Evolutionary conservation across 2,329 filamentous ascomycete species (phyloP).

Genomic region (Cladosporium phlei): DNA sequence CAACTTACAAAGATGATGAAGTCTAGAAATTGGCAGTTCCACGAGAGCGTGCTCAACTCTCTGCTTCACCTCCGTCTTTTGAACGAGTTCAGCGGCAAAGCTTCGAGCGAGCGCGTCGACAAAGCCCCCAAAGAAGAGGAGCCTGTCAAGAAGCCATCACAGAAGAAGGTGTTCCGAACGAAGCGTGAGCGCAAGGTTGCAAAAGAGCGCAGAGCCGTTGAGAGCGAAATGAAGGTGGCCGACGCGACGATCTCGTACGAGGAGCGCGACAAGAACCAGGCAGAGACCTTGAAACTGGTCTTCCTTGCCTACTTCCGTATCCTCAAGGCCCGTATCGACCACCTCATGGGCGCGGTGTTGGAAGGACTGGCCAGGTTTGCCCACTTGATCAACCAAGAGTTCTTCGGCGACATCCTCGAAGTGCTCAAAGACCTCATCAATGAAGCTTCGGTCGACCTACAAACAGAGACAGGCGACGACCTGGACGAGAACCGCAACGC

Average conservation of each 20-base stretch:
- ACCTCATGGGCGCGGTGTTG: slow-evolving; percentile 93
- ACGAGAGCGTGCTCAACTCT: slow-evolving; percentile 82
- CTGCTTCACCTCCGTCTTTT: slow-evolving; percentile 86
- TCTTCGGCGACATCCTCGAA: slow-evolving; percentile 94
- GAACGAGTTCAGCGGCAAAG: slow-evolving; percentile 80
- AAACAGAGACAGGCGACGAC: slow-evolving; percentile 41
- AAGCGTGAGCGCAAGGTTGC: slow-evolving; percentile 79
- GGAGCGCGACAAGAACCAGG: slow-evolving; percentile 87
- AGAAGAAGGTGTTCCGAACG: slow-evolving; percentile 79
- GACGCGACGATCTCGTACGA: slow-evolving; percentile 89
- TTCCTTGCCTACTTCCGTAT: slow-evolving; percentile 95
- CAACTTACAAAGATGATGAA: slow-evolving; percentile 95
- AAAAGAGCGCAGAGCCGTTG: slow-evolving; percentile 79
- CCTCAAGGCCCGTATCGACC: slow-evolving; percentile 72
- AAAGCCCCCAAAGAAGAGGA: slow-evolving; percentile 45
- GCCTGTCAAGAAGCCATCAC: slow-evolving; percentile 57
- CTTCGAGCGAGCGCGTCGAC: slow-evolving; percentile 72
- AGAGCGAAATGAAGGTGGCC: slow-evolving; percentile 89
- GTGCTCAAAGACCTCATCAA: slow-evolving; percentile 88
- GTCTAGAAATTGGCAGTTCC: slow-evolving; percentile 71
- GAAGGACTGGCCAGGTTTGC: slow-evolving; percentile 92
- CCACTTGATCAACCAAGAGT: slow-evolving; percentile 97
- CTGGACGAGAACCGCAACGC: slow-evolving; percentile 59
- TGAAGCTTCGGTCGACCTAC: slow-evolving; percentile 53
- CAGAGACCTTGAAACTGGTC: slow-evolving; percentile 91